A percentile compares a stretch with the other conserved stretches of the same genome.
These are phyloP conservation scores for Coelastrella sp. DNA, from an alignment of 139 green algal species.

Conservation along the genomic window DNA sequence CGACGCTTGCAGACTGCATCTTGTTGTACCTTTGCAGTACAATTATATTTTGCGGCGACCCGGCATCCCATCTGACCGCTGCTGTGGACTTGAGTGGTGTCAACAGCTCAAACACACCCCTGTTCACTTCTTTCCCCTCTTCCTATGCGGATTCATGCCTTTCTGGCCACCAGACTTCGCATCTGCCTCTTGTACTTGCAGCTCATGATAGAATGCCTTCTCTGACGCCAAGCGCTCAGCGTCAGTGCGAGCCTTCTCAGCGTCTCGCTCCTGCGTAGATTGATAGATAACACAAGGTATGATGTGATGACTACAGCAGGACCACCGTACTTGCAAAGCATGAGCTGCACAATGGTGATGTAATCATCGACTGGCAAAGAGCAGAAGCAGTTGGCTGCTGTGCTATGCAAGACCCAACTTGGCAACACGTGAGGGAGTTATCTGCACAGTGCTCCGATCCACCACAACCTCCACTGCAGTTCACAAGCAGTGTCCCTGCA, in stretches of 20 bases:
- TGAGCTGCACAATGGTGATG: too few species aligned
- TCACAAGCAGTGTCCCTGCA: neutral
- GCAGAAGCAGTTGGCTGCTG: too few species aligned
- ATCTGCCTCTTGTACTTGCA: constrained; percentile 88
- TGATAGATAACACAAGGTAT: neutral
- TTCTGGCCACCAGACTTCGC: constrained; percentile 88
- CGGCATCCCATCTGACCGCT: neutral
- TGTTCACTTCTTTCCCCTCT: constrained; percentile 55
- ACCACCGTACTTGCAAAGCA: too few species aligned
- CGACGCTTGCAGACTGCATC: too few species aligned
- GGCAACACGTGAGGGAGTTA: too few species aligned
- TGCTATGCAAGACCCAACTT: too few species aligned
- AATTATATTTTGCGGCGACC: neutral
- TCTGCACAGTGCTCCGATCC: too few species aligned
- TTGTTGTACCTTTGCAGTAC: neutral
- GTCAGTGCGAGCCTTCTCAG: constrained; percentile 61
- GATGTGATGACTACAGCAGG: too few species aligned
- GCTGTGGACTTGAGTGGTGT: too few species aligned
- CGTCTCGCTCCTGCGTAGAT: constrained; percentile 51
- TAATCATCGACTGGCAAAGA: too few species aligned
- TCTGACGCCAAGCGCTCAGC: constrained; percentile 62
- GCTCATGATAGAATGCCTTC: constrained; percentile 61
- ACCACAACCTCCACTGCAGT: too few species aligned
- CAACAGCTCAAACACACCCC: neutral
- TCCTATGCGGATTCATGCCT: constrained; percentile 88